Percentiles rank a stretch among this genome's conserved stretches.
These are phyloP conservation scores for Kuraishia capsulata DNA, from an alignment of 805 yeast species.

Conservation along the genomic window DNA sequence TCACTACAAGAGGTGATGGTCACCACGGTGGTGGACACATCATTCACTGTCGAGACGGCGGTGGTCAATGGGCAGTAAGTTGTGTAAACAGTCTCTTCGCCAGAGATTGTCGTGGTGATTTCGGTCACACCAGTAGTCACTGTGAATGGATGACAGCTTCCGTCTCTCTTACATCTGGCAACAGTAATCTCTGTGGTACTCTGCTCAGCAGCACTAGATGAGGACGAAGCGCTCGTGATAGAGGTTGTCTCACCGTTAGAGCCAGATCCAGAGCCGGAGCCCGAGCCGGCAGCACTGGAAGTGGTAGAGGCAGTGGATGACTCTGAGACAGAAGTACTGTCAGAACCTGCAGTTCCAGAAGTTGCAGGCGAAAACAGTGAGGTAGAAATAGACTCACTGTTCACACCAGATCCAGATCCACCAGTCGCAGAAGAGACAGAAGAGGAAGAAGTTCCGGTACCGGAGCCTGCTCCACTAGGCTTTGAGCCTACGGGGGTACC, in stretches of 20 bases:
- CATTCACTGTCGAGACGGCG: conserved; percentile 2
- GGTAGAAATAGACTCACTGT: too few relatives aligned
- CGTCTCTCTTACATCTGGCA: conserved; percentile 3
- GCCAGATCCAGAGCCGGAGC: conserved; percentile 3
- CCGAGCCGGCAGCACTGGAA: background rate
- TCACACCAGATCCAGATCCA: too few relatives aligned
- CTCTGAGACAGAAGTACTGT: background rate
- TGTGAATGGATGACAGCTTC: conserved; percentile 6
- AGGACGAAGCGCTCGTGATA: too few relatives aligned
- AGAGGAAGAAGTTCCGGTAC: too few relatives aligned
- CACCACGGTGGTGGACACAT: conserved; percentile 1
- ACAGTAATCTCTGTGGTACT: conserved; percentile 7
- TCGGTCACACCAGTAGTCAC: conserved; percentile 4
- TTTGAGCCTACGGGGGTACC: too few relatives aligned
- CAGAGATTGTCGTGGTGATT: conserved; percentile 5
- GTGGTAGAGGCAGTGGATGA: background rate
- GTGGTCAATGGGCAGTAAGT: conserved; percentile 16
- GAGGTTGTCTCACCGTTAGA: conserved; percentile 6
- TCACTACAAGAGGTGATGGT: conserved; percentile 4
- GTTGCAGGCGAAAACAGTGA: background rate
- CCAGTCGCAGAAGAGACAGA: too few relatives aligned
- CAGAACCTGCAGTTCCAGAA: background rate
- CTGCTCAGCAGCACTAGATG: too few relatives aligned
- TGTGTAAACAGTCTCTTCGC: conserved; percentile 7
- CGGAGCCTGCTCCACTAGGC: too few relatives aligned